Conservation (phyloP, 108 stramenopile genomes). For the Nitzschia putrida region DNA sequence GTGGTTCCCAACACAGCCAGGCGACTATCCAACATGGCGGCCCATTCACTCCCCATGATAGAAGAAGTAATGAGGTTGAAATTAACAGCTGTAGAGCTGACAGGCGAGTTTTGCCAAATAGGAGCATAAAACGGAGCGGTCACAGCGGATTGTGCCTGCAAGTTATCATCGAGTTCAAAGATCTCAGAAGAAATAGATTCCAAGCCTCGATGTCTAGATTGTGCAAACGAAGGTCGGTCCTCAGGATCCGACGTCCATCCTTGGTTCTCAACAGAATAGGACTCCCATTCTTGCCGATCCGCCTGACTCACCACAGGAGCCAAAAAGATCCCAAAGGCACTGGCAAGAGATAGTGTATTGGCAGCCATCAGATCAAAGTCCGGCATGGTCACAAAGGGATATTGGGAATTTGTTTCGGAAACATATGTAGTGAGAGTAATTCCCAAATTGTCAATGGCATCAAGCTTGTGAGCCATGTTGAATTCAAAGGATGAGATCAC, state of each 20-base stretch:
- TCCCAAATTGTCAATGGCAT: conserved; percentile 2
- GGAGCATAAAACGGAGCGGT: not conserved
- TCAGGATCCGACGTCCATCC: conserved; percentile 1
- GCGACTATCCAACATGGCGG: not conserved
- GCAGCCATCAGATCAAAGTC: conserved; percentile 1
- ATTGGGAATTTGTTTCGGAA: not conserved
- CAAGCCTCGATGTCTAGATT: not conserved
- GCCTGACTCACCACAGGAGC: not conserved
- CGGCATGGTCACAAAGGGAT: conserved; percentile 12
- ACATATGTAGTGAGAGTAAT: not conserved
- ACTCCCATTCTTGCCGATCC: not conserved
- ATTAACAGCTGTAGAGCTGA: not conserved
- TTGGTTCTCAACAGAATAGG: not conserved
- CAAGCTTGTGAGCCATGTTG: not conserved
- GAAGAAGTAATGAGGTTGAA: not conserved
- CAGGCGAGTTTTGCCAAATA: not conserved
- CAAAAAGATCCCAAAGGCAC: not conserved
- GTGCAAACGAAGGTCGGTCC: no score
- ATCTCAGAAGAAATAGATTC: not conserved
- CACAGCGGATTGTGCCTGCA: not conserved
- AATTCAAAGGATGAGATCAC: not conserved
- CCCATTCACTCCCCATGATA: not conserved
- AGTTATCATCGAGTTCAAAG: not conserved
- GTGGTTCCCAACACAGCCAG: not conserved
- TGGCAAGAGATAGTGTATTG: not conserved